Conservation (phyloP, 176 grass and related monocot genomes). For the Thinopyrum elongatum region DNA sequence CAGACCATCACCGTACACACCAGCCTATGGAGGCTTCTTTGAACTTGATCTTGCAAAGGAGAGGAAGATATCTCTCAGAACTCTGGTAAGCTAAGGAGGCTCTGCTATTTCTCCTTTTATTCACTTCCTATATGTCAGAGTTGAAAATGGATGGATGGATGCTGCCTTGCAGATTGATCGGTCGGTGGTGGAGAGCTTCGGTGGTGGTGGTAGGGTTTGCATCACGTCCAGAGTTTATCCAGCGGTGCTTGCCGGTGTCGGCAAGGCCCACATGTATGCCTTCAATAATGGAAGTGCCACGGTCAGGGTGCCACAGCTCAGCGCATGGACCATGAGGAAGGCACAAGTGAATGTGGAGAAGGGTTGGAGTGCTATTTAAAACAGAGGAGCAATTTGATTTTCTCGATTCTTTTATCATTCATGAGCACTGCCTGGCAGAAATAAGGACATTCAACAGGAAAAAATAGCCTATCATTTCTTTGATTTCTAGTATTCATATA, state of each 20-base stretch:
- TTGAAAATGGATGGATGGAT: background rate
- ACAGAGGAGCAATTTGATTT: background rate
- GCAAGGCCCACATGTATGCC: conserved; percentile 42
- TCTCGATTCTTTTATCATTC: background rate
- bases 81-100: conserved; percentile 40
- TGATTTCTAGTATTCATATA: background rate
- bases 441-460: no score
- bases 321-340: no score
- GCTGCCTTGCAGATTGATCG: conserved; percentile 55
- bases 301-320: no score
- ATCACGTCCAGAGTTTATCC: conserved; percentile 75
- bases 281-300: conserved; percentile 55
- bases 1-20: conserved; percentile 50
- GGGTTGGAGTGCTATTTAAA: background rate
- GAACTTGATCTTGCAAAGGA: conserved; percentile 52
- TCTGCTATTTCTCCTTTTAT: background rate
- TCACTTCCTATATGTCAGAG: background rate
- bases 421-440: background rate
- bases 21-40: conserved; percentile 70
- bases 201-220: conserved; percentile 23
- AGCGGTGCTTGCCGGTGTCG: background rate
- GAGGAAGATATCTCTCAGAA: conserved; percentile 60
- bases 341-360: background rate
- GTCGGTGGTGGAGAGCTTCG: background rate
- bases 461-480: background rate